These are phyloP conservation scores for Saturnispora zaruensis DNA, from an alignment of 805 yeast species.

Conservation along the genomic window DNA sequence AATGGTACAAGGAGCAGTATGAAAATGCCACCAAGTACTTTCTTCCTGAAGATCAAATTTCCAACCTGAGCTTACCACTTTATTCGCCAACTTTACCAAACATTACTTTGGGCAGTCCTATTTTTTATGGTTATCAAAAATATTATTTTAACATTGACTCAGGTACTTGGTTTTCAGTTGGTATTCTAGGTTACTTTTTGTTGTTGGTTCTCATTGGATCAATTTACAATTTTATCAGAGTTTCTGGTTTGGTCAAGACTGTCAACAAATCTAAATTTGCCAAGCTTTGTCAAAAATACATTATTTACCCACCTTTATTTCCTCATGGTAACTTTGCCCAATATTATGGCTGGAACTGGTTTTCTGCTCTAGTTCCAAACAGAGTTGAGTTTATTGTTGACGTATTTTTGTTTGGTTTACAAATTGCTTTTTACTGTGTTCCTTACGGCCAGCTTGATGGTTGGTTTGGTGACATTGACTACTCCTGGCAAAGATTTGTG, in stretches of 20 bases:
- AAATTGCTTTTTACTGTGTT: constrained; percentile 11
- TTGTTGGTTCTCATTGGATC: constrained; percentile 31
- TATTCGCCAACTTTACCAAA: constrained; percentile 13
- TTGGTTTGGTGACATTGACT: constrained; percentile 23
- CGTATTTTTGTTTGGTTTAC: constrained; percentile 7
- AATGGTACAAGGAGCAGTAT: constrained; percentile 7
- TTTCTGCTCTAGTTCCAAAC: constrained; percentile 12
- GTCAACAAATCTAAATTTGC: constrained; percentile 5
- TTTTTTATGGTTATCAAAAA: constrained; percentile 9
- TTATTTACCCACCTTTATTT: constrained; percentile 33
- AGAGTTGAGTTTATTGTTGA: constrained; percentile 10
- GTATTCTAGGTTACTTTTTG: constrained; percentile 32
- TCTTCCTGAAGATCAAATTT: constrained; percentile 4
- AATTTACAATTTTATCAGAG: constrained; percentile 27
- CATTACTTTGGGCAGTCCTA: constrained; percentile 4
- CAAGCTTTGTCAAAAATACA: constrained; percentile 23
- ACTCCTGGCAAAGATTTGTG: constrained; percentile 22
- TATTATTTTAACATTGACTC: constrained; percentile 22
- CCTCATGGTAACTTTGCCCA: constrained; percentile 18
- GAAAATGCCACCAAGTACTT: constrained; percentile 6
- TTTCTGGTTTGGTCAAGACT: constrained; percentile 24
- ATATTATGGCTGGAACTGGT: constrained; percentile 13
- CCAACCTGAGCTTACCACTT: constrained; percentile 8
- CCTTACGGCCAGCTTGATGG: constrained; percentile 9
- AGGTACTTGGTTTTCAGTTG: constrained; percentile 28